Evolutionary conservation across 306 rosid genomes (phyloP), one percentile per base, ranked within the genome.

Genomic region (Betula pendula): DNA sequence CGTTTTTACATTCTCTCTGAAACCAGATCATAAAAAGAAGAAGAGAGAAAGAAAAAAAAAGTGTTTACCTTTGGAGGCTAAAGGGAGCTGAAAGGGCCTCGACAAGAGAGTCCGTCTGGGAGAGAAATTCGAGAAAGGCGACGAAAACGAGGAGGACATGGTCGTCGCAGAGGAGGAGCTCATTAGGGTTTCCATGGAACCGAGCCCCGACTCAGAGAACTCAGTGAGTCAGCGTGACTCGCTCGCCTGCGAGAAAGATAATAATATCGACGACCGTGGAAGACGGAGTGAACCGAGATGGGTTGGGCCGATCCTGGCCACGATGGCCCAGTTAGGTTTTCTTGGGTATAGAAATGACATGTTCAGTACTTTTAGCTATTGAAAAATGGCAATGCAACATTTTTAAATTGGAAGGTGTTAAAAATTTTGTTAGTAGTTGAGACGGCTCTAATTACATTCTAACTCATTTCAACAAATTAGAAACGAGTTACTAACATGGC

Each of bases 111-210:
- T 25, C 11, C 79, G 77, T 50, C 73, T 59, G 48, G 90, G 77
- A 51, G 85, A 81, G 53, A 81, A 83, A 65, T 75, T 50, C 3
- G 85, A 79, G 52, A 82, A 90, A 85, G 88, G 79, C 8, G 89
- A 79, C 59, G 92, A 86, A 1, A 89, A 79, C 52, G 92, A 86
- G 2, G 89, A 79, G 16, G 88, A 79, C 6, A 85, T 49, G 15
- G 86, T 74, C 13, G 88, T 59, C 70, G 88, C 75, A 81, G 89
- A 83, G 44, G 87, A 86, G 12, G 90, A 73, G 79, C 87, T 68
- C 24, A 80, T 73, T 75, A 88, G 40, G 40, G 92, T 59, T 86
- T 92, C 97, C 97, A 92, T 92, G 65, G 47, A 5, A 9, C 68
- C 22, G 31, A 50, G 31, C 8, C 14, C 7, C 38, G 2, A n/a